These are phyloP conservation scores for Rutstroemia sydowiana DNA, from an alignment of 2,329 filamentous ascomycete genomes.

Conservation along the genomic window DNA sequence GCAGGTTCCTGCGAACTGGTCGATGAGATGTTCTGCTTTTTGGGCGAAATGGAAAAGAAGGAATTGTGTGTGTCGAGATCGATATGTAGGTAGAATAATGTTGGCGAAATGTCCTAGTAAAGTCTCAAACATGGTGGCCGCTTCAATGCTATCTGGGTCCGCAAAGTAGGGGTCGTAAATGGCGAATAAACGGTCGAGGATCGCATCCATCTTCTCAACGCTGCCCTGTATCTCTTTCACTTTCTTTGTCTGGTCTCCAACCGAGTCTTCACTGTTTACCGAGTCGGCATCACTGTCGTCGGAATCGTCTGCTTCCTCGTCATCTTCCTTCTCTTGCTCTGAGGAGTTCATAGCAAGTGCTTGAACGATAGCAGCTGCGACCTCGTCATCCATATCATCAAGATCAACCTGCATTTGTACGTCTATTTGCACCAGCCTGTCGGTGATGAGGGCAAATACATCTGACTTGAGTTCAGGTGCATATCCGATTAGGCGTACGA, in stretches of 20 bases:
- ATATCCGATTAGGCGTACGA: conserved; percentile 71
- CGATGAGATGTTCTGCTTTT: conserved; percentile 66
- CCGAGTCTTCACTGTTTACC: conserved; percentile 61
- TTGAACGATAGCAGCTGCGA: conserved; percentile 64
- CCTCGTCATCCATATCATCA: conserved; percentile 85
- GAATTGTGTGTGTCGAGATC: conserved; percentile 90
- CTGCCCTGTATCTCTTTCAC: conserved; percentile 71
- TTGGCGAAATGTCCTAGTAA: conserved; percentile 79
- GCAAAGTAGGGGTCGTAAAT: conserved; percentile 71
- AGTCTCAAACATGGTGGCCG: conserved; percentile 67
- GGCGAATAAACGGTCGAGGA: conserved; percentile 80
- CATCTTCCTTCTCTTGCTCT: conserved; percentile 48
- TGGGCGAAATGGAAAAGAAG: conserved; percentile 94
- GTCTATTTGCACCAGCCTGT: conserved; percentile 86
- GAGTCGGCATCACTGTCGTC: conserved; percentile 64
- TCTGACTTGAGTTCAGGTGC: conserved; percentile 71
- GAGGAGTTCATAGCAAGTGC: conserved; percentile 36
- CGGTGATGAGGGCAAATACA: conserved; percentile 74
- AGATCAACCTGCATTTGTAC: conserved; percentile 91
- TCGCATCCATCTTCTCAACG: conserved; percentile 83
- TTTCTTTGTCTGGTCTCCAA: conserved; percentile 53
- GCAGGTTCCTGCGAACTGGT: conserved; percentile 74
- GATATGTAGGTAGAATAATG: conserved; percentile 84
- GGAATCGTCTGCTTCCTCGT: conserved; percentile 38
- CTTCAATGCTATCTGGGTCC: conserved; percentile 58